phyloP scores from a whole-genome alignment of 2,329 filamentous ascomycete genomes.

The Plectosphaerella plurivora region DNA sequence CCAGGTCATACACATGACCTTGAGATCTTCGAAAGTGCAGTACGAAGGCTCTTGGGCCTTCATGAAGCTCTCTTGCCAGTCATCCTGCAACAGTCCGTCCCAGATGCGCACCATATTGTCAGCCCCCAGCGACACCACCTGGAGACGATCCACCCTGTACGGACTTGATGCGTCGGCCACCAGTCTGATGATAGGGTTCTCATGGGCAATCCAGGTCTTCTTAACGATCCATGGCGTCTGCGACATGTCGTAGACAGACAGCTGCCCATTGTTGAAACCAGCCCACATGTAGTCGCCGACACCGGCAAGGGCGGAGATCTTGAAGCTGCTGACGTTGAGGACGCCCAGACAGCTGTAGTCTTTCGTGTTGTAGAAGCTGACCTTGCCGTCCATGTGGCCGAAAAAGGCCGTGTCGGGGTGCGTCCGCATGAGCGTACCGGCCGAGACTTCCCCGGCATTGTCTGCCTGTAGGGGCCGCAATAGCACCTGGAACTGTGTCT shows the following conservation, averaged over 20 bases:
- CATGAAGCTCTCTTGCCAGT: constrained; percentile 92
- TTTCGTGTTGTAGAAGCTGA: constrained; percentile 81
- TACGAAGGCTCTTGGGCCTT: constrained; percentile 77
- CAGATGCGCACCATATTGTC: constrained; percentile 82
- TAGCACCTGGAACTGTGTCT: constrained; percentile 69
- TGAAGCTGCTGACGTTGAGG: constrained; percentile 86
- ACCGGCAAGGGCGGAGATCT: constrained; percentile 82
- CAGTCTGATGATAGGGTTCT: constrained; percentile 74
- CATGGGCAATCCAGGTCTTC: constrained; percentile 94
- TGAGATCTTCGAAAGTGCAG: constrained; percentile 79
- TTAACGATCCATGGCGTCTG: constrained; percentile 81
- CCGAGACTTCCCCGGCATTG: constrained; percentile 80
- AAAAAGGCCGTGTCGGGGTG: constrained; percentile 80
- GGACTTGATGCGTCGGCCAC: constrained; percentile 75
- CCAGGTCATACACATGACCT: constrained; percentile 84
- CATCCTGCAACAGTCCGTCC: constrained; percentile 90
- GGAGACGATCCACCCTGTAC: constrained; percentile 78
- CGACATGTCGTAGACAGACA: constrained; percentile 85
- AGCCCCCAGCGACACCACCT: constrained; percentile 81
- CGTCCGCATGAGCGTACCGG: constrained; percentile 70
- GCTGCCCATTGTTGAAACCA: constrained; percentile 88
- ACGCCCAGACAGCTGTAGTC: constrained; percentile 76
- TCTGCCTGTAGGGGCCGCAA: constrained; percentile 66
- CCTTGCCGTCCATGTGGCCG: constrained; percentile 88
- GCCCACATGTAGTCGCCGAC: constrained; percentile 86